phyloP scores from a whole-genome alignment of 495 filamentous ascomycete species.

The Filosporella fistucella region DNA sequence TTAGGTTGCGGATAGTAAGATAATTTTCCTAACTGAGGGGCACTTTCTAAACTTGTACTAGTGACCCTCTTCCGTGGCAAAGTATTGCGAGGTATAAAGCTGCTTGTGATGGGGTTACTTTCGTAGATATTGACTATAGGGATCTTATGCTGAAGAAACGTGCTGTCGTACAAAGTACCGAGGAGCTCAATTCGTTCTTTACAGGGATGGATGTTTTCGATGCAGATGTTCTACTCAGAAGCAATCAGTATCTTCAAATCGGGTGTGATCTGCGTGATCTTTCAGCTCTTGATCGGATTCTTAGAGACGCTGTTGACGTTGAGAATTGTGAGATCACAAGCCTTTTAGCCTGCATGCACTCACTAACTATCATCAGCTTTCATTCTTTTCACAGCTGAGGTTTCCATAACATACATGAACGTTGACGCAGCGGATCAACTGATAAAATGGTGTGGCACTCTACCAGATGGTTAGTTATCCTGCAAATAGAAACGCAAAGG shows the following conservation, averaged over 20 bases:
- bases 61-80: constrained; percentile 88
- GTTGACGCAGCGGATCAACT: constrained; percentile 66
- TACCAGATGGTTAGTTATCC: constrained; percentile 54
- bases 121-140: constrained; percentile 86
- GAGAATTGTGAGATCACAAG: constrained; percentile 41
- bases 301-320: constrained; percentile 51
- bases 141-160: constrained; percentile 75
- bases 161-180: constrained; percentile 54
- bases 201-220: constrained; percentile 34
- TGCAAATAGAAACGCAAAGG: neutral
- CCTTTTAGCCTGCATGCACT: too few species aligned
- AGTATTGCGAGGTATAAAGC: constrained; percentile 60
- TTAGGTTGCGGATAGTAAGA: constrained; percentile 89
- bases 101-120: constrained; percentile 51
- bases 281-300: constrained; percentile 45
- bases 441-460: constrained; percentile 61
- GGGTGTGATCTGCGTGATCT: constrained; percentile 78
- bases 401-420: constrained; percentile 90
- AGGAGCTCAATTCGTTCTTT: constrained; percentile 46
- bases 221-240: constrained; percentile 50
- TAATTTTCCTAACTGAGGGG: constrained; percentile 1
- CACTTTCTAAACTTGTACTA: constrained; percentile 28
- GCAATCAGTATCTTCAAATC: constrained; percentile 68
- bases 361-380: constrained; percentile 5
- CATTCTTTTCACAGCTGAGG: constrained; percentile 81